Evolutionary conservation across 768 basidiomycete species (phyloP).

Genomic region (Russula lepida): DNA sequence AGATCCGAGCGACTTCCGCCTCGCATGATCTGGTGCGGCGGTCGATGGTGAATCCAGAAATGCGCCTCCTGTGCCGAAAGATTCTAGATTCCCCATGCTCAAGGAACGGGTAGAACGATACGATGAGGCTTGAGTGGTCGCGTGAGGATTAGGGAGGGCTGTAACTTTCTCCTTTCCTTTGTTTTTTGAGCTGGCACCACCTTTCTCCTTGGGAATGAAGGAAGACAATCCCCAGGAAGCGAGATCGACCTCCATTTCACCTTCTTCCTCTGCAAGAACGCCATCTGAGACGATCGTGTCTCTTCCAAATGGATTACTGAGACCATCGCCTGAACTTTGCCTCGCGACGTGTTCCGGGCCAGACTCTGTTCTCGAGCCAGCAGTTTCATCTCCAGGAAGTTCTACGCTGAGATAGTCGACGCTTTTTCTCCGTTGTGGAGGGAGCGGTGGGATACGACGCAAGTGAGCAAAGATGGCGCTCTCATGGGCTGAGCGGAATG

Average conservation of each 20-base stretch:
- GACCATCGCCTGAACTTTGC: conserved; percentile 48
- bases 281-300: conserved; percentile 52
- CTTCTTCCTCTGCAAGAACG: conserved; percentile 40
- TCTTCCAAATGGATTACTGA: conserved; percentile 69
- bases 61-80: conserved; percentile 40
- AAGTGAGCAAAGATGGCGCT: conserved; percentile 83
- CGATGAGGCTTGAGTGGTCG: conserved; percentile 22
- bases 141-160: conserved; percentile 39
- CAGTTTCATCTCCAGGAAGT: conserved; percentile 50
- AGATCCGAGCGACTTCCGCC: conserved; percentile 51
- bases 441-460: conserved; percentile 45
- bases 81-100: conserved; percentile 58
- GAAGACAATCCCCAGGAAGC: conserved; percentile 79
- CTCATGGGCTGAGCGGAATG: conserved; percentile 62
- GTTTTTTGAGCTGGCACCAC: conserved; percentile 29
- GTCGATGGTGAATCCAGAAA: conserved; percentile 35
- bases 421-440: conserved; percentile 42
- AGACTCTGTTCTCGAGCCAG: conserved; percentile 32
- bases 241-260: conserved; percentile 66
- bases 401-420: conserved; percentile 60
- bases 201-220: conserved; percentile 64
- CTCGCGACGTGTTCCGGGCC: conserved; percentile 42
- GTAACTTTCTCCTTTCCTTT: conserved; percentile 32
- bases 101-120: conserved; percentile 39
- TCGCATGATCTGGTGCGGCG: conserved; percentile 28